phyloP scores from a whole-genome alignment of 169 alveolate species.

The Cryptosporidium xiaoi region DNA sequence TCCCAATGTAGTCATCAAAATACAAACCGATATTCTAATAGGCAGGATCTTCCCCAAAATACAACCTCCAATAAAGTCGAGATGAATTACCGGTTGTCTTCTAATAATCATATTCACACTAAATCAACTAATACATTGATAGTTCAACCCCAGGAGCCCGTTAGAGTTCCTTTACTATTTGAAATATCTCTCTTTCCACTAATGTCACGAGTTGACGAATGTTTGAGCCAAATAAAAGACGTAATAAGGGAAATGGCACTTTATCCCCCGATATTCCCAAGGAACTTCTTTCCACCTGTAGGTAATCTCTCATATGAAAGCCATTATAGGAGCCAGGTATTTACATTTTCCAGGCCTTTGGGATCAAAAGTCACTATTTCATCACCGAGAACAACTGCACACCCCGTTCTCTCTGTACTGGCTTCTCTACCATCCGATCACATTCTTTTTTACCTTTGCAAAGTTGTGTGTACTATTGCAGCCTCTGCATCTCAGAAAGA shows the following conservation, averaged over 20 bases:
- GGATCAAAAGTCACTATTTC: constrained; percentile 18
- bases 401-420: constrained; percentile 51
- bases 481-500: constrained; percentile 57
- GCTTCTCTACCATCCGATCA: constrained; percentile 59
- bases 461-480: constrained; percentile 31
- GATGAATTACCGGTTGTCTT: not conserved
- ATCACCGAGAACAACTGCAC: constrained; percentile 27
- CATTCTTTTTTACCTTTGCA: constrained; percentile 29
- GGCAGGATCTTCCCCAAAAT: not conserved
- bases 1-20: constrained; percentile 11
- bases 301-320: constrained; percentile 6
- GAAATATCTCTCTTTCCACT: constrained; percentile 62
- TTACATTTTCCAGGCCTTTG: constrained; percentile 9
- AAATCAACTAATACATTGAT: not conserved
- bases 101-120: not conserved
- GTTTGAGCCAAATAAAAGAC: constrained; percentile 80
- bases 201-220: constrained; percentile 79
- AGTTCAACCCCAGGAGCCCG: constrained; percentile 70
- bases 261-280: constrained; percentile 80
- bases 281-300: constrained; percentile 7
- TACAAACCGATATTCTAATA: not conserved
- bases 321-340: not conserved
- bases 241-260: constrained; percentile 81
- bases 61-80: not conserved
- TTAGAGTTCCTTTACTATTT: constrained; percentile 58